Conservation (phyloP, 495 filamentous ascomycete genomes). For the Aspergillus funiculosus region DNA sequence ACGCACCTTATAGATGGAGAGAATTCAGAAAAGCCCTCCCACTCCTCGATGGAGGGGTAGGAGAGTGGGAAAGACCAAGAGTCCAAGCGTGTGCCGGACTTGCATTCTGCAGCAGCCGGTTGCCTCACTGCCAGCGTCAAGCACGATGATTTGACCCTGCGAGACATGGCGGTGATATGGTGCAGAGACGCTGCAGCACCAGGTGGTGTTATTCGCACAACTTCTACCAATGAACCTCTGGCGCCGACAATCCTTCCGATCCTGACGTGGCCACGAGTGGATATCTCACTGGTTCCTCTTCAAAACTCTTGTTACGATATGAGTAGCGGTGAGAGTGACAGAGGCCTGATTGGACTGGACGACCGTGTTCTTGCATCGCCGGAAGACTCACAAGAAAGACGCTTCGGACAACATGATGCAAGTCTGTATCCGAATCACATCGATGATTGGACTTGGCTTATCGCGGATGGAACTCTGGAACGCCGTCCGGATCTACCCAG, state of each 20-base stretch:
- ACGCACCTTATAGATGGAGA: conserved; percentile 26
- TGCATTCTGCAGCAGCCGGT: conserved; percentile 26
- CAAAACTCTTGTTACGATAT: no score
- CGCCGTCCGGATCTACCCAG: conserved; percentile 11
- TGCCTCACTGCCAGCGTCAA: conserved; percentile 28
- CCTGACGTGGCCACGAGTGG: conserved; percentile 22
- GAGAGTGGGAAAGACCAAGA: conserved; percentile 17
- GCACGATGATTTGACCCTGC: conserved; percentile 24
- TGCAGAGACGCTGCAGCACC: conserved; percentile 14
- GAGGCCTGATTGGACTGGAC: conserved; percentile 6
- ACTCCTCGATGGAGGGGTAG: conserved; percentile 9
- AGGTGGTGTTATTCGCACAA: conserved; percentile 13
- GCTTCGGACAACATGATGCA: conserved; percentile 6
- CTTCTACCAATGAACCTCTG: conserved; percentile 14
- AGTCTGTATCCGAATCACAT: background rate
- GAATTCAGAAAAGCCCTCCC: no score
- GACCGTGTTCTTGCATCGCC: conserved; percentile 10
- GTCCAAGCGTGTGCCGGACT: conserved; percentile 31
- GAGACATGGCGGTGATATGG: conserved; percentile 30
- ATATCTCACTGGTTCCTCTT: conserved; percentile 1
- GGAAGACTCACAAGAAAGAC: no score
- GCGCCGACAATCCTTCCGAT: background rate
- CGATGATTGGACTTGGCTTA: conserved; percentile 10
- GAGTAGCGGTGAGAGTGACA: conserved; percentile 11
- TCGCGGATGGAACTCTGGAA: conserved; percentile 7